Evolutionary conservation across 108 stramenopile species (phyloP).

Genomic region (Cyclotella kingstonii): DNA sequence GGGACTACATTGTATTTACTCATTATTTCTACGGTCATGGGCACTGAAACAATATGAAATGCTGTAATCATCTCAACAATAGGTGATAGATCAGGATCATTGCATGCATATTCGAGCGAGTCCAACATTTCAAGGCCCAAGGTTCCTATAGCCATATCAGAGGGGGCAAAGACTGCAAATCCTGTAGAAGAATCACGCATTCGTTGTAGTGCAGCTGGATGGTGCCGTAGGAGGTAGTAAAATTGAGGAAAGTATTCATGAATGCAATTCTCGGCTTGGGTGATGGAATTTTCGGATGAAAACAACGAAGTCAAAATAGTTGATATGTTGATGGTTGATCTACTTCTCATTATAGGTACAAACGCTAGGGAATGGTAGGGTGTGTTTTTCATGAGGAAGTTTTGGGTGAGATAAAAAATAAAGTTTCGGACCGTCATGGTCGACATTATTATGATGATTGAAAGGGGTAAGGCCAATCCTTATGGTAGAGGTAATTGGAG

Average conservation of each 20-base stretch:
- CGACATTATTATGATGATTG: too few relatives aligned
- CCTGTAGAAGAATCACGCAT: conserved; percentile 21
- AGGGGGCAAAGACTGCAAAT: conserved; percentile 16
- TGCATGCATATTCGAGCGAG: conserved; percentile 9
- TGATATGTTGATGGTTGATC: too few relatives aligned
- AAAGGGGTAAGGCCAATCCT: too few relatives aligned
- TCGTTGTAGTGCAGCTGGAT: conserved; percentile 12
- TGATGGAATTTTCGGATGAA: background rate
- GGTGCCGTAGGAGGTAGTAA: conserved; percentile 7
- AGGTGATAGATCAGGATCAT: conserved; percentile 4
- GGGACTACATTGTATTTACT: conserved; percentile 5
- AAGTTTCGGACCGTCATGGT: too few relatives aligned
- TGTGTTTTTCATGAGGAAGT: too few relatives aligned
- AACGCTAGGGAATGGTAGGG: too few relatives aligned
- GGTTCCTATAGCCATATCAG: conserved; percentile 5
- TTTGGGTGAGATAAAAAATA: too few relatives aligned
- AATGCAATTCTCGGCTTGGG: conserved; percentile 11
- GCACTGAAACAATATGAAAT: conserved; percentile 25
- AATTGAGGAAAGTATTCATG: conserved; percentile 11
- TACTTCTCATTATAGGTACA: too few relatives aligned
- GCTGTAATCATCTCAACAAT: conserved; percentile 5
- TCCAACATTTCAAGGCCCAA: background rate
- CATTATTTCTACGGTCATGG: conserved; percentile 15
- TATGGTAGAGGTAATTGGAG: too few relatives aligned
- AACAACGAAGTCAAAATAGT: too few relatives aligned